phyloP scores from a whole-genome alignment of 495 filamentous ascomycete genomes.

The Corynascus novoguineensis region DNA sequence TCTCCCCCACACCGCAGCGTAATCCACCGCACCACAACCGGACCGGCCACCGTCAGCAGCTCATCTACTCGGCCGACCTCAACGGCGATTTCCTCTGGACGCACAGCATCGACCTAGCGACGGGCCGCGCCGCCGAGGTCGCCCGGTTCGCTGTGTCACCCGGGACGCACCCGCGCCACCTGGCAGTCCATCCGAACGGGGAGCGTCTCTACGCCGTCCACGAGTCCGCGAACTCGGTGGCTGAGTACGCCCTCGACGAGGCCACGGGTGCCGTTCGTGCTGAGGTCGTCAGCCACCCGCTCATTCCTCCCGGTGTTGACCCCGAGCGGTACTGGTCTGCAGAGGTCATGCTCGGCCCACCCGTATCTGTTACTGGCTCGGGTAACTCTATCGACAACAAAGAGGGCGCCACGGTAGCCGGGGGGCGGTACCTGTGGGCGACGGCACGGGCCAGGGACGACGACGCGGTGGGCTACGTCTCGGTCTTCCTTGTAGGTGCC shows the following conservation, averaged over 20 bases:
- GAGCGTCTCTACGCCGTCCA: neutral
- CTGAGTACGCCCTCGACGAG: constrained; percentile 10
- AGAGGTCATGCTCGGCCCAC: constrained; percentile 37
- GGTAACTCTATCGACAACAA: no score
- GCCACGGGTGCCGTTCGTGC: constrained; percentile 18
- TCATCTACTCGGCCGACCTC: constrained; percentile 34
- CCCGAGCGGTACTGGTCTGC: constrained; percentile 32
- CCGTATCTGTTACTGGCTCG: no score
- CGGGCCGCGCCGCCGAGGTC: constrained; percentile 18
- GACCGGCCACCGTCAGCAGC: neutral
- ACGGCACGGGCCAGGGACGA: constrained; percentile 25
- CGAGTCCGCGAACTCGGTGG: neutral
- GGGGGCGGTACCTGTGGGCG: constrained; percentile 32
- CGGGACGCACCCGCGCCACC: constrained; percentile 13
- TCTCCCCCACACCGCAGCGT: no score
- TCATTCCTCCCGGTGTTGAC: constrained; percentile 21
- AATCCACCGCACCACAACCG: neutral
- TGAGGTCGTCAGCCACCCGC: constrained; percentile 14
- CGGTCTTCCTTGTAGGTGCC: constrained; percentile 24
- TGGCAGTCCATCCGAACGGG: neutral
- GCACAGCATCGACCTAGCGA: constrained; percentile 23
- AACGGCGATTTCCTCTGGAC: constrained; percentile 33
- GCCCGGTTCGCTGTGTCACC: constrained; percentile 12
- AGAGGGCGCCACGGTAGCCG: no score
- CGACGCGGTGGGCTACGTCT: constrained; percentile 27